phyloP scores from a whole-genome alignment of 257 asterid genomes.

The Striga asiatica region DNA sequence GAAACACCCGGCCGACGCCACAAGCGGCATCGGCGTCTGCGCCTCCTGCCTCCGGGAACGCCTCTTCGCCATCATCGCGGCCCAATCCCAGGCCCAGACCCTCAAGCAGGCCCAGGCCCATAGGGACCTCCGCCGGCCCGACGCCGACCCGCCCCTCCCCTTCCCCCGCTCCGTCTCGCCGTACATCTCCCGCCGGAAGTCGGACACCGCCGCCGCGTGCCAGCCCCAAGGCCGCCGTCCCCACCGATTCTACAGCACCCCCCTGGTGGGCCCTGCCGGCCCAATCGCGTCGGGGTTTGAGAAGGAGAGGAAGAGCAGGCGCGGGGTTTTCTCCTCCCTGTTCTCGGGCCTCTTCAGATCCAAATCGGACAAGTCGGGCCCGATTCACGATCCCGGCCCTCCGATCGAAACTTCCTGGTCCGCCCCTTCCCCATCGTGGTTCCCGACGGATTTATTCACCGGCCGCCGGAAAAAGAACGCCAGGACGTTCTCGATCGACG shows the following conservation, averaged over 20 bases:
- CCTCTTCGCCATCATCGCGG: conserved; percentile 46
- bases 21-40: conserved; percentile 74
- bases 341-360: conserved; percentile 35
- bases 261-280: conserved; percentile 26
- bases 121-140: conserved; percentile 18
- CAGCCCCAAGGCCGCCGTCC: conserved; percentile 1
- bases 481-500: conserved; percentile 41
- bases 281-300: conserved; percentile 2
- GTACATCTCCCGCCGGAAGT: conserved; percentile 34
- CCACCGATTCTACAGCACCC: conserved; percentile 24
- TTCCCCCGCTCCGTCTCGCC: conserved; percentile 50
- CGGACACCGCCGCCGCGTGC: conserved; percentile 24
- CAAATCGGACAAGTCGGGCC: conserved; percentile 24
- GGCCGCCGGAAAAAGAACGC: conserved; percentile 44
- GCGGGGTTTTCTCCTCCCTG: conserved; percentile 21
- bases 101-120: too few species aligned
- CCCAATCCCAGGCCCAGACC: conserved; percentile 30
- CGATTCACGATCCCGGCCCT: conserved; percentile 21
- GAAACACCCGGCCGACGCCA: conserved; percentile 48
- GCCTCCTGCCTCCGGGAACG: conserved; percentile 88
- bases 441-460: conserved; percentile 30
- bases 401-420: conserved; percentile 19
- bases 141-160: conserved; percentile 14
- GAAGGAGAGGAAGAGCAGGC: conserved; percentile 1
- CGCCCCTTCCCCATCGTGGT: conserved; percentile 48